phyloP scores from a whole-genome alignment of 352 stramenopile species.

The Globisporangium uncinulatum region DNA sequence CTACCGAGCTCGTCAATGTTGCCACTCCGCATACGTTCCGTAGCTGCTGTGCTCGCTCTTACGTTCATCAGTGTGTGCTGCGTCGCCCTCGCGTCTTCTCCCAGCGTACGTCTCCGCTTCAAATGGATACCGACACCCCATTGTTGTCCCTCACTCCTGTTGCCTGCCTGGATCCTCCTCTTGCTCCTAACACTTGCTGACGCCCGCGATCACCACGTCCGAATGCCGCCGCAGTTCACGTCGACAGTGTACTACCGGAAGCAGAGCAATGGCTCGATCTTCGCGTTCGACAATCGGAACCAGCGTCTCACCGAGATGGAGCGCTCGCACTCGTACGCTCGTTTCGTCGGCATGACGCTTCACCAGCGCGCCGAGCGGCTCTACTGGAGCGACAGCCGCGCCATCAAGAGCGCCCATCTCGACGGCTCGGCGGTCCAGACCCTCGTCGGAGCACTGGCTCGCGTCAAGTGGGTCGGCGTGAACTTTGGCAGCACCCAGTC shows the following conservation, averaged over 20 bases:
- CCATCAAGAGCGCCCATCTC: slow-evolving; percentile 23
- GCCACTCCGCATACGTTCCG: too few relatives aligned
- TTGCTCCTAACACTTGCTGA: not conserved
- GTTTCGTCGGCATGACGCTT: slow-evolving; percentile 39
- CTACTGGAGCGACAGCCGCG: slow-evolving; percentile 57
- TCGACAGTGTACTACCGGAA: slow-evolving; percentile 67
- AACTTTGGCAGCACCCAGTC: slow-evolving; percentile 35
- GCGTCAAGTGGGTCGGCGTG: slow-evolving; percentile 42
- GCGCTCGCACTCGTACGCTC: slow-evolving; percentile 28
- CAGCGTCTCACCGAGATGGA: slow-evolving; percentile 27
- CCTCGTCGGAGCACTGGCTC: slow-evolving; percentile 35
- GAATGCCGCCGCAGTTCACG: slow-evolving; percentile 13
- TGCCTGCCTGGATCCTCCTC: not conserved
- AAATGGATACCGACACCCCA: not conserved
- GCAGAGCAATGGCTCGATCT: slow-evolving; percentile 44
- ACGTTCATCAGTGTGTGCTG: too few relatives aligned
- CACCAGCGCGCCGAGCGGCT: slow-evolving; percentile 27
- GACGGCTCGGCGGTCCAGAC: slow-evolving; percentile 13
- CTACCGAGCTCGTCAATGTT: too few relatives aligned
- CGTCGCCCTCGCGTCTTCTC: too few relatives aligned
- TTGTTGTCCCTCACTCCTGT: not conserved
- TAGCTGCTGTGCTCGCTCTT: too few relatives aligned
- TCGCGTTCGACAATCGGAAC: slow-evolving; percentile 38
- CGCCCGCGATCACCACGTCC: not conserved
- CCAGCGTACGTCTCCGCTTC: not conserved